These are phyloP conservation scores for Sodiomyces alkalinus DNA, from an alignment of 2,329 filamentous ascomycete genomes.

Conservation along the genomic window DNA sequence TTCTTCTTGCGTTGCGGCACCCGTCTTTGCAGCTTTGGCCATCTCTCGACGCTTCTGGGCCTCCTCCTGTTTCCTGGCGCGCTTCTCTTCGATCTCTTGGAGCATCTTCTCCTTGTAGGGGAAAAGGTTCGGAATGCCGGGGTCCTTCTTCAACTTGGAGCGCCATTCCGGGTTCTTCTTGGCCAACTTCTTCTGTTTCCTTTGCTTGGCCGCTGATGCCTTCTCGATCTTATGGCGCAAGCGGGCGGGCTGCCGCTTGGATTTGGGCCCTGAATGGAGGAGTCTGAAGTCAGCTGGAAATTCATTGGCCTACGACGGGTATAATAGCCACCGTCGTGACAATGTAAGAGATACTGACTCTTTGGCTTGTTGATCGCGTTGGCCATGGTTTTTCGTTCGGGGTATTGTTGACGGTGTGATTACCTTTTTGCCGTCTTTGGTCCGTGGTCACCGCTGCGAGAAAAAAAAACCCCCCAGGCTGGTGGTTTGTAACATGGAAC, in stretches of 20 bases:
- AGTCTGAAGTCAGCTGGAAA: not conserved
- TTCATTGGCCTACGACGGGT: slow-evolving; percentile 3
- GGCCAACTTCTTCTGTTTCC: slow-evolving; percentile 72
- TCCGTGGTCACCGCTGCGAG: no score
- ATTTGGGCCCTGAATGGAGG: slow-evolving; percentile 76
- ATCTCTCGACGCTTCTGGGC: slow-evolving; percentile 54
- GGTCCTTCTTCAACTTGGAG: slow-evolving; percentile 91
- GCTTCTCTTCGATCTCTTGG: slow-evolving; percentile 84
- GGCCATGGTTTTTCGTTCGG: slow-evolving; percentile 23
- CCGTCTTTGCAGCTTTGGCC: slow-evolving; percentile 50
- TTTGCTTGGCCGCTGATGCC: slow-evolving; percentile 75
- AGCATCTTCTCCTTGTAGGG: slow-evolving; percentile 95
- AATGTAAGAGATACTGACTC: slow-evolving; percentile 26
- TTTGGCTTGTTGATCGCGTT: slow-evolving; percentile 39
- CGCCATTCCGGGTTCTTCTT: slow-evolving; percentile 98
- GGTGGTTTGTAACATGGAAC: no score
- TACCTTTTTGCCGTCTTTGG: not conserved
- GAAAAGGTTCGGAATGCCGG: slow-evolving; percentile 92
- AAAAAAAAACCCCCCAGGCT: not conserved
- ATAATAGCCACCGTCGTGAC: not conserved
- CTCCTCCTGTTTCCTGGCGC: slow-evolving; percentile 68
- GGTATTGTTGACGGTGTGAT: not conserved
- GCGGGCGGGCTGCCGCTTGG: slow-evolving; percentile 80
- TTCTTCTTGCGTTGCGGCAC: slow-evolving; percentile 16
- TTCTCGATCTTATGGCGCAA: slow-evolving; percentile 95